Evolutionary conservation across 2,329 filamentous ascomycete species (phyloP).

Genomic region (Diaporthe ilicicola): DNA sequence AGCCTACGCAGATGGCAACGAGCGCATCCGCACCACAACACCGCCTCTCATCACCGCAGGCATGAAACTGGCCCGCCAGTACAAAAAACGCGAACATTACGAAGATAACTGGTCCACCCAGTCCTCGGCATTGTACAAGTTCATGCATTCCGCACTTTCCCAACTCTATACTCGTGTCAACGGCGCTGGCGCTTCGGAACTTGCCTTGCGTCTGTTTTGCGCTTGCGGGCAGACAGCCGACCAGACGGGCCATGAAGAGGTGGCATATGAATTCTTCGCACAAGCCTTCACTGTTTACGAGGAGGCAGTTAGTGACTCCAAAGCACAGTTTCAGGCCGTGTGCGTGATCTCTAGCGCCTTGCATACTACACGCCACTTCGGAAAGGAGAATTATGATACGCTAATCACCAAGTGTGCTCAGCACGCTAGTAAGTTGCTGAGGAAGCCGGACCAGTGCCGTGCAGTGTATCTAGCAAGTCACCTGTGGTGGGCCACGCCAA

Average conservation of each 20-base stretch:
- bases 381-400: constrained; percentile 98
- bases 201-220: constrained; percentile 88
- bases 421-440: constrained; percentile 94
- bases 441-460: constrained; percentile 97
- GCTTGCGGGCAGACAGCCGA: constrained; percentile 93
- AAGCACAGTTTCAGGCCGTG: constrained; percentile 97
- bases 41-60: constrained; percentile 90
- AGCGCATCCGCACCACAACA: constrained; percentile 94
- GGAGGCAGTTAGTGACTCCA: constrained; percentile 92
- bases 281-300: constrained; percentile 99
- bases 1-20: constrained; percentile 89
- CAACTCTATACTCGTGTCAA: constrained; percentile 88
- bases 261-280: constrained; percentile 97
- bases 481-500: constrained; percentile 96
- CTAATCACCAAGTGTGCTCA: constrained; percentile 97
- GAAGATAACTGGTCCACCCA: constrained; percentile 71
- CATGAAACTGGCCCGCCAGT: constrained; percentile 86
- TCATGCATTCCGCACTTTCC: constrained; percentile 89
- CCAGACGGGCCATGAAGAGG: constrained; percentile 90
- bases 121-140: constrained; percentile 87
- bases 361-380: constrained; percentile 88
- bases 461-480: constrained; percentile 97
- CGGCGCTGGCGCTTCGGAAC: constrained; percentile 79
- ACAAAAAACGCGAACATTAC: constrained; percentile 90
- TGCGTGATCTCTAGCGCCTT: constrained; percentile 91